Base-by-base conservation (phyloP, 2,329 filamentous ascomycete species). In the Fusarium burgessii region DNA sequence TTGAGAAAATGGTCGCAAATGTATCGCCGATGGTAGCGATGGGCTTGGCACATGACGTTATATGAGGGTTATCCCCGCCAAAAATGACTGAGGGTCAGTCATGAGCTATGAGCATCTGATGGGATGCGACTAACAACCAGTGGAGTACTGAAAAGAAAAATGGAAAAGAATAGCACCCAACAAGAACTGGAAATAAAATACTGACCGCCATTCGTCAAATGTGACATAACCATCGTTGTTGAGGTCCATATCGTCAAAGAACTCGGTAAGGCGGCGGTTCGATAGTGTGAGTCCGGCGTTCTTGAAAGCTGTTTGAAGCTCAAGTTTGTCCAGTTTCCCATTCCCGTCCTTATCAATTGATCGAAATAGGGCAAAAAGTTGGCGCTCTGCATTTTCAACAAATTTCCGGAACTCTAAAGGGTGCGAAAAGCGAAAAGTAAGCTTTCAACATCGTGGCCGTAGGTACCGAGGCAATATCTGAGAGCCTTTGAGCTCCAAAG, bases 181-280 rank as follows among this genome's bases (percentile, higher is more conserved):
- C 49, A 11, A 66, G 62, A 70, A 58, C 23, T 59, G 40, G 62
- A 55, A 57, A 52, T 47, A 51, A 40, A 47, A n/a, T 62, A 85
- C 91, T 82, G 90, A 98, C 95, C 95, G 91, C 96, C 96, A 98
- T 87, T 99, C 96, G 73, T 94, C 91, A 82, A 97, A 98, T 69
- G 88, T 94, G 74, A 98, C 97, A 70, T 84, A 90, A 50, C 94
- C 94, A 80, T 99, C 95, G 74, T 91, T 89, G 82, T 99, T 95
- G 78, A 89, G 87, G 80, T 99, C 96, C 76, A 99, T 92, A 79
- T 97, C 92, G 71, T 88, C 84, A 79, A 99, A 98, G 84, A 99
- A 98, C 69, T 90, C 88, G 70, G 93, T 89, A 47, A 99, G 84
- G 77, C 94, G 92, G 58, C 90, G 88, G 73, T 86, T 90, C 25